Percentiles rank a stretch among this genome's conserved stretches.
Evolutionary conservation across 2,329 filamentous ascomycete species (phyloP).

Genomic region (Arthrobotrys iridis): DNA sequence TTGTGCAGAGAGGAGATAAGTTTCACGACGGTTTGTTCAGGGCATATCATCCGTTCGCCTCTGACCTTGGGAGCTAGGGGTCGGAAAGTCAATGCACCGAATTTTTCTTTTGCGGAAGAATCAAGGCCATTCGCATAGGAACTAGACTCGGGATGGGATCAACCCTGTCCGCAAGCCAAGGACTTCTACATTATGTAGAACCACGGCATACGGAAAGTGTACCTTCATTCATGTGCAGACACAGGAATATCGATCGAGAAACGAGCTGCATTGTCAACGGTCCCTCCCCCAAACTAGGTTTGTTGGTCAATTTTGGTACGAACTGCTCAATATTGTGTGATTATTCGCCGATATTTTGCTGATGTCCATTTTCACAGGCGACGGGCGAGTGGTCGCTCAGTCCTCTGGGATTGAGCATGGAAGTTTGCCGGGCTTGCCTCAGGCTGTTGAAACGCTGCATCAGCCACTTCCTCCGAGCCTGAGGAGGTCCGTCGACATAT

Average conservation of each 20-base stretch:
- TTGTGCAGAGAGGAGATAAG: slow-evolving; percentile 49
- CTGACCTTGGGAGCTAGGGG: slow-evolving; percentile 41
- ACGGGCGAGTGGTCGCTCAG: slow-evolving; percentile 21
- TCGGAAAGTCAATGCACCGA: slow-evolving; percentile 32
- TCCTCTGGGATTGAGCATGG: slow-evolving; percentile 13
- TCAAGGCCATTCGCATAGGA: slow-evolving; percentile 27
- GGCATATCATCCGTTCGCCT: slow-evolving; percentile 46
- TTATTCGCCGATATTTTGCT: slow-evolving; percentile 4
- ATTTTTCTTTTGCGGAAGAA: slow-evolving; percentile 47
- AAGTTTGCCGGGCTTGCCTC: slow-evolving; percentile 25
- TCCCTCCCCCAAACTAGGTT: neutral
- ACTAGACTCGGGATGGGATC: slow-evolving; percentile 41
- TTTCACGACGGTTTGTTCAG: slow-evolving; percentile 42
- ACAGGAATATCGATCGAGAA: neutral
- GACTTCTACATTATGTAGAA: slow-evolving; percentile 22
- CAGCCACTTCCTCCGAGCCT: slow-evolving; percentile 40
- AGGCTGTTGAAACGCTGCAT: slow-evolving; percentile 34
- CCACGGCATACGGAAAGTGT: slow-evolving; percentile 36
- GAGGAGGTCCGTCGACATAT: slow-evolving; percentile 29
- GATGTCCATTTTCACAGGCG: neutral
- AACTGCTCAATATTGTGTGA: neutral
- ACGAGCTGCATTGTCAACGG: slow-evolving; percentile 5
- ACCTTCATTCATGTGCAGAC: neutral
- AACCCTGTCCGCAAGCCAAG: slow-evolving; percentile 31
- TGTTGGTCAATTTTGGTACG: slow-evolving; percentile 1